These are phyloP conservation scores for Coemansia sp. DNA, from an alignment of 192 early-diverging fungal genomes.

Conservation along the genomic window DNA sequence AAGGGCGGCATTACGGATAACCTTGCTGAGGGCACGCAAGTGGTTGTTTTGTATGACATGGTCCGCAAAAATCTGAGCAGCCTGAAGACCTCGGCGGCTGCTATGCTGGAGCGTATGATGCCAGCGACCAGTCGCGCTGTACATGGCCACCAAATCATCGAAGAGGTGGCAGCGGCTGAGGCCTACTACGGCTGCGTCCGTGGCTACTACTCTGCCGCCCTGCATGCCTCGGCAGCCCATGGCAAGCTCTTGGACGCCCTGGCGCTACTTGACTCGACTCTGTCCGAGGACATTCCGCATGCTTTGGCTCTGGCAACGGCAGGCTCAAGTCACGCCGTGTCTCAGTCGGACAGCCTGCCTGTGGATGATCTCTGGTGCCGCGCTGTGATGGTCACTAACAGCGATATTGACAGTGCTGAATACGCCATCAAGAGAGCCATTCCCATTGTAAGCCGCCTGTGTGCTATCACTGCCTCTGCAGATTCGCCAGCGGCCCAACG, in stretches of 20 bases:
- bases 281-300: constrained; percentile 22
- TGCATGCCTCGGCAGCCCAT: constrained; percentile 35
- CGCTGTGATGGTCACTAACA: background rate
- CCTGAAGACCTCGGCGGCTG: constrained; percentile 16
- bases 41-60: constrained; percentile 39
- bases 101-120: constrained; percentile 19
- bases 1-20: background rate
- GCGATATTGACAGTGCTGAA: background rate
- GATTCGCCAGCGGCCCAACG: background rate
- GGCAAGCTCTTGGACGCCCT: constrained; percentile 28
- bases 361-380: constrained; percentile 23
- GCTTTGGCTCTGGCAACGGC: constrained; percentile 6
- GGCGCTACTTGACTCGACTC: constrained; percentile 38
- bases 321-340: background rate
- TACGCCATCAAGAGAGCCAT: background rate
- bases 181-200: constrained; percentile 42
- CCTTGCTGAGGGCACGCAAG: constrained; percentile 12
- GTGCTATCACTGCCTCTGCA: background rate
- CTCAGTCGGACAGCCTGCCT: background rate
- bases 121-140: constrained; percentile 26
- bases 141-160: constrained; percentile 19
- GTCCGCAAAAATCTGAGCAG: constrained; percentile 29
- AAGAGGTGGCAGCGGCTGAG: constrained; percentile 31
- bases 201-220: constrained; percentile 35
- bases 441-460: constrained; percentile 15